Evolutionary conservation across 352 stramenopile species (phyloP).

Genomic region (Phytophthora gonapodyides): DNA sequence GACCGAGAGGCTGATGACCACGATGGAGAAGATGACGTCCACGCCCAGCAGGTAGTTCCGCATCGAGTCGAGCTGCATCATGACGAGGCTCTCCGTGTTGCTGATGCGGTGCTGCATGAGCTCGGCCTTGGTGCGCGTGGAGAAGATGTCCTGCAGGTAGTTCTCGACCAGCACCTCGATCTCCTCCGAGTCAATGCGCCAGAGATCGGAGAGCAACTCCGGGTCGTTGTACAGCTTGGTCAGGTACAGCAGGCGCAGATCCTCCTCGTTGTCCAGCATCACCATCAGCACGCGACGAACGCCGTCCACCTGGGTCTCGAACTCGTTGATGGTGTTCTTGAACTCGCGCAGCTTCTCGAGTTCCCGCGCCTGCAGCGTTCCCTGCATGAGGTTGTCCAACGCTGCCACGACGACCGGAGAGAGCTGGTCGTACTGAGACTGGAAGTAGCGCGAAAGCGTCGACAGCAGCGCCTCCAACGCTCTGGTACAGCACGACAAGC

Average conservation of each 20-base stretch:
- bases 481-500: conserved; percentile 14
- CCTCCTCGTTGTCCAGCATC: conserved; percentile 73
- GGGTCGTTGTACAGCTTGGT: conserved; percentile 52
- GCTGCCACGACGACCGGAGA: conserved; percentile 48
- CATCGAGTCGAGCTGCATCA: conserved; percentile 72
- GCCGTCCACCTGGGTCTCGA: conserved; percentile 64
- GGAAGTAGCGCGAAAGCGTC: conserved; percentile 63
- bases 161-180: conserved; percentile 62
- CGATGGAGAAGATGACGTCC: conserved; percentile 60
- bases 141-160: conserved; percentile 70
- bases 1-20: conserved; percentile 60
- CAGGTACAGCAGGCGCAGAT: conserved; percentile 66
- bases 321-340: conserved; percentile 83
- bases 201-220: conserved; percentile 37
- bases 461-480: conserved; percentile 56
- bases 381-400: conserved; percentile 54
- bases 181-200: conserved; percentile 60
- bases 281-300: conserved; percentile 70
- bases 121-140: conserved; percentile 66
- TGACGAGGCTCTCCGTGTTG: conserved; percentile 74
- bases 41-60: conserved; percentile 67
- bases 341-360: conserved; percentile 67
- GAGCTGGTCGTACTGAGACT: conserved; percentile 49
- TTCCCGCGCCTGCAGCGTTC: conserved; percentile 48
- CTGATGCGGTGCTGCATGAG: conserved; percentile 73